Base-by-base conservation (phyloP, 2,329 filamentous ascomycete genomes). In the Monosporascus sp. region DNA sequence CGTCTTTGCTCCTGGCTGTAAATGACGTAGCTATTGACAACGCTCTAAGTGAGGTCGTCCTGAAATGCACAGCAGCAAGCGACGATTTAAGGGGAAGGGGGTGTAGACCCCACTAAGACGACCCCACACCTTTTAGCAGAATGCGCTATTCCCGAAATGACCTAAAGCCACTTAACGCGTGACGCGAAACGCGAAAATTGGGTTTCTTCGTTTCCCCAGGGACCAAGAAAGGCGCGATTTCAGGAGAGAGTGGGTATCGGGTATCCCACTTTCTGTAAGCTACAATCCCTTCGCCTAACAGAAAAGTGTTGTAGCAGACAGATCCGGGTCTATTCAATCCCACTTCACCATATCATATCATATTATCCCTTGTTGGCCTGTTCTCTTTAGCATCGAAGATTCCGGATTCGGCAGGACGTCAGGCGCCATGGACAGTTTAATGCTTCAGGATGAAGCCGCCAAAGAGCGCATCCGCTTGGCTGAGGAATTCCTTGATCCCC, bases 401-500 rank as follows among this genome's bases (percentile, higher is more conserved):
- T 54, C 47, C 41, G 31, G 31, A 35, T 35, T 35, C 49, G 46
- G 27, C 25, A 46, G 43, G n/a, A 25, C 11, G 31, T 51, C 54
- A 52, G 54, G 53, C 69, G 73, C 55, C 58, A 91, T 94, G 88
- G 88, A 91, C 62, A 81, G 78, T 55, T 76, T 83, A 61, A 84
- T 88, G 75, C 82, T 95, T 64, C 84, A 87, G 71, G 92, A 97
- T 79, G 89, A 94, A 72, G 90, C 87, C 60, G 85, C 87, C 63
- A 82, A 84, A 63, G 87, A 95, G 75, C 89, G 91, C 65, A 84
- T 96, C 70, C 88, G 90, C 64, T 84, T 88, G 59, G 91, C 90
- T n/a, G 82, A 88, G 64, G 92, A 97, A 70, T 97, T 97, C 67
- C 83, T 97, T 44, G 93, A 97, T 76, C 93, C 93, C 56, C 86